Percentiles rank a stretch among this genome's conserved stretches.
Evolutionary conservation across 1,139 yeast species (phyloP).

Genomic region (Yamadazyma atlantica): DNA sequence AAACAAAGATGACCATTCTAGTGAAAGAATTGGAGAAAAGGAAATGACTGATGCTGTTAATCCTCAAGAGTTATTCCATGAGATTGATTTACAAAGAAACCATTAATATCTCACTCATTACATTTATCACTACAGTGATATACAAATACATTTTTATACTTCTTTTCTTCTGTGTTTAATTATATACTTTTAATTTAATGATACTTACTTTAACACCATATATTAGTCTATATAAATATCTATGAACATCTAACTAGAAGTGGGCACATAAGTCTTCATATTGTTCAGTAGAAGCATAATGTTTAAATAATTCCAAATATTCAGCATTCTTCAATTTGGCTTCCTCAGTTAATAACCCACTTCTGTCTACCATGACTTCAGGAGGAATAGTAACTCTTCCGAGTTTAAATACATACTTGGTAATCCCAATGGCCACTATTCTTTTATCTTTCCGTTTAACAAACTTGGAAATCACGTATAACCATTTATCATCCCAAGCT

Average conservation of each 20-base stretch:
- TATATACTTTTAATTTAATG: conserved; percentile 1
- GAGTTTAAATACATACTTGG: conserved; percentile 73
- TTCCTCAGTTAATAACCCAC: conserved; percentile 58
- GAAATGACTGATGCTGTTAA: conserved; percentile 70
- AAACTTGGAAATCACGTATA: conserved; percentile 68
- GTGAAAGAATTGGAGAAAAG: conserved; percentile 60
- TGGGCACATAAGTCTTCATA: conserved; percentile 22
- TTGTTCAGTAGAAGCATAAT: conserved; percentile 30
- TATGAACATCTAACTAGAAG: conserved; percentile 8
- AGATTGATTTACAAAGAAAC: conserved; percentile 51
- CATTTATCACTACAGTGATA: neutral
- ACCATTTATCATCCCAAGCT: conserved; percentile 90
- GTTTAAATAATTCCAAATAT: conserved; percentile 28
- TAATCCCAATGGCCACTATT: conserved; percentile 61
- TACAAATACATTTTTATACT: neutral
- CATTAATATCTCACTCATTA: conserved; percentile 8
- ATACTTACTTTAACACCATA: neutral
- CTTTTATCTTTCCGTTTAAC: conserved; percentile 37
- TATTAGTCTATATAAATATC: neutral
- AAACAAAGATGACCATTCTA: conserved; percentile 33
- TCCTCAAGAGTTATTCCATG: conserved; percentile 61
- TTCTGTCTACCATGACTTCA: conserved; percentile 50
- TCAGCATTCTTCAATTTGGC: conserved; percentile 40
- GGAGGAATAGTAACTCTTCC: conserved; percentile 75
- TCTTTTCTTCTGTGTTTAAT: neutral